Conservation (phyloP, 2,329 filamentous ascomycete genomes). For the Penicillium sp. region DNA sequence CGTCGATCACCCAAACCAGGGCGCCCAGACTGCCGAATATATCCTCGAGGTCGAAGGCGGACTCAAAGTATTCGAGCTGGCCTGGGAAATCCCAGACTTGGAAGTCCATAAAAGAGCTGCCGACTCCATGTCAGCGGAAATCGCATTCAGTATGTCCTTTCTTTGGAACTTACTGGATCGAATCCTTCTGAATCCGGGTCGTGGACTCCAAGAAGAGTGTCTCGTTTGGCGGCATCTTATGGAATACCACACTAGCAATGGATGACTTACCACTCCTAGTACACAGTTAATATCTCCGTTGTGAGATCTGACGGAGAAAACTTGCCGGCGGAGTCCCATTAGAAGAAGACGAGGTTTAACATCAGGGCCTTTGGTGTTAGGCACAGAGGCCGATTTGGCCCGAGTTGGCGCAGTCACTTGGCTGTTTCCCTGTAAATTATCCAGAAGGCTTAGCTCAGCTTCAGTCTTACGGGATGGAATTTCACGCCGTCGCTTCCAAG, state of each 20-base stretch:
- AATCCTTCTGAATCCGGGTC: constrained; percentile 88
- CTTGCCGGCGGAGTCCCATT: constrained; percentile 92
- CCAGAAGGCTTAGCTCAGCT: constrained; percentile 38
- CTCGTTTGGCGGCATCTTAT: constrained; percentile 94
- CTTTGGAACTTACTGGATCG: constrained; percentile 73
- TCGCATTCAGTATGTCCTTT: background rate
- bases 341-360: constrained; percentile 80
- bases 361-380: constrained; percentile 50
- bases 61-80: constrained; percentile 88
- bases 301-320: constrained; percentile 4
- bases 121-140: background rate
- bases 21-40: constrained; percentile 94
- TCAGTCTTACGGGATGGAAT: constrained; percentile 21
- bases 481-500: constrained; percentile 2
- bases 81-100: constrained; percentile 98
- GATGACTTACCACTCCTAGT: constrained; percentile 93
- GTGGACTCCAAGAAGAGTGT: constrained; percentile 95
- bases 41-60: constrained; percentile 83
- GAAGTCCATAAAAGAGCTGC: constrained; percentile 97
- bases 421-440: constrained; percentile 34
- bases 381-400: constrained; percentile 27
- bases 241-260: constrained; percentile 98
- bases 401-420: constrained; percentile 26
- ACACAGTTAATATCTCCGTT: constrained; percentile 14
- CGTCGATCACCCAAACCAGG: constrained; percentile 97